Evolutionary conservation across 306 rosid genomes (phyloP).

Genomic region (Acacia acuminata): DNA sequence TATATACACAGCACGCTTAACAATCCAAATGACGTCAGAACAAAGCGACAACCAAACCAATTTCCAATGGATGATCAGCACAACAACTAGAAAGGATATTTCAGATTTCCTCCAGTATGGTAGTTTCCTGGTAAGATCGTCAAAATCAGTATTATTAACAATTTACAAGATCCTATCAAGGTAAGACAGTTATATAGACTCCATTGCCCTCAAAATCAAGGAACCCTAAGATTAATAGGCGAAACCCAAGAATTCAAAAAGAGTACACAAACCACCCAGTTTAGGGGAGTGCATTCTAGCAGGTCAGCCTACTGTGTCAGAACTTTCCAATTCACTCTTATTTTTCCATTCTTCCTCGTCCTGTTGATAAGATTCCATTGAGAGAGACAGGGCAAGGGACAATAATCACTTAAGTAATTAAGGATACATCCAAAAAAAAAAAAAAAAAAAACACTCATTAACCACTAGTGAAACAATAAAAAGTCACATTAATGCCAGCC

Average conservation of each 20-base stretch:
- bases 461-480: background rate
- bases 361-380: background rate
- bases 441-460: background rate
- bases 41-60: background rate
- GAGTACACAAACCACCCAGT: background rate
- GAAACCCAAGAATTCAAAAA: background rate
- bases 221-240: background rate
- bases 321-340: background rate
- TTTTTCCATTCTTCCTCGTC: background rate
- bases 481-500: background rate
- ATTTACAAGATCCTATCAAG: background rate
- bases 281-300: background rate
- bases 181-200: background rate
- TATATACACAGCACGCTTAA: background rate
- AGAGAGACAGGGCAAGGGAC: background rate
- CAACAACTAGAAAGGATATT: background rate
- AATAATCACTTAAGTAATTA: background rate
- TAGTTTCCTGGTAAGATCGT: background rate
- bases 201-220: background rate
- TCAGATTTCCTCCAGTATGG: background rate
- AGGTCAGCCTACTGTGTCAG: background rate
- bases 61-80: background rate
- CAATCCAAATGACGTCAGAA: background rate
- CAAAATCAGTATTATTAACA: no score
- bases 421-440: no score